Percentiles rank a stretch among this genome's conserved stretches.
These are phyloP conservation scores for Saccharomycopsis sp. DNA, from an alignment of 805 yeast species.

Conservation along the genomic window DNA sequence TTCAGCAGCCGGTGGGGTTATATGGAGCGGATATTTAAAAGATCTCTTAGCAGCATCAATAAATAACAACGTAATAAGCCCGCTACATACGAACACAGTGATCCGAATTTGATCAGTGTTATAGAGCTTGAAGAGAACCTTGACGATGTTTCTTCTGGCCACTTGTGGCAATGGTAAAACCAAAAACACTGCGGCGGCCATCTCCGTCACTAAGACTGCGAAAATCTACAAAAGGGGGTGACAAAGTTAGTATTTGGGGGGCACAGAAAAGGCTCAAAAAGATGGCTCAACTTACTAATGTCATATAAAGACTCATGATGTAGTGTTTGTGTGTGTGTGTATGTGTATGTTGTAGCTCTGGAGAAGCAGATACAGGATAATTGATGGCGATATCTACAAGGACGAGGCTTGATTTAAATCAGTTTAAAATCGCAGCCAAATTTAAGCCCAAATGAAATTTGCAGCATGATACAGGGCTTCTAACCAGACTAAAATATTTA, in stretches of 20 bases:
- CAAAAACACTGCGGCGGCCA: slow-evolving; percentile 40
- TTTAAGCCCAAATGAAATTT: no score
- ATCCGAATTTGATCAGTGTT: slow-evolving; percentile 39
- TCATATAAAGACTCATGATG: slow-evolving; percentile 20
- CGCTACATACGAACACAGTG: slow-evolving; percentile 35
- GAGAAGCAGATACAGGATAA: no score
- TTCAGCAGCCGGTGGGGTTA: slow-evolving; percentile 20
- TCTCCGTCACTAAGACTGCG: slow-evolving; percentile 43
- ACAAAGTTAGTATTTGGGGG: not conserved
- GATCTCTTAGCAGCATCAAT: slow-evolving; percentile 47
- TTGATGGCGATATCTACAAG: no score
- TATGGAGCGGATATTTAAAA: slow-evolving; percentile 26
- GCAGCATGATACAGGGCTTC: not conserved
- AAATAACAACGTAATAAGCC: slow-evolving; percentile 44
- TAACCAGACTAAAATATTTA: not conserved
- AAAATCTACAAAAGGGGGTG: slow-evolving; percentile 29
- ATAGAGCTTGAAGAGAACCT: slow-evolving; percentile 31
- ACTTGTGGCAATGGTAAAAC: slow-evolving; percentile 51
- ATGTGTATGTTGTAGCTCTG: no score
- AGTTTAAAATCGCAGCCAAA: not conserved
- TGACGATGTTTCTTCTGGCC: slow-evolving; percentile 39
- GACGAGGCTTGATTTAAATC: no score
- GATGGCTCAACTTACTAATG: slow-evolving; percentile 12
- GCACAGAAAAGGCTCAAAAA: not conserved
- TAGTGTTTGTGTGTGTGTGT: no score